Evolutionary conservation across 2,329 filamentous ascomycete genomes (phyloP), one percentile per base, ranked within the genome.

Genomic region (Verticillium albo-atrum): DNA sequence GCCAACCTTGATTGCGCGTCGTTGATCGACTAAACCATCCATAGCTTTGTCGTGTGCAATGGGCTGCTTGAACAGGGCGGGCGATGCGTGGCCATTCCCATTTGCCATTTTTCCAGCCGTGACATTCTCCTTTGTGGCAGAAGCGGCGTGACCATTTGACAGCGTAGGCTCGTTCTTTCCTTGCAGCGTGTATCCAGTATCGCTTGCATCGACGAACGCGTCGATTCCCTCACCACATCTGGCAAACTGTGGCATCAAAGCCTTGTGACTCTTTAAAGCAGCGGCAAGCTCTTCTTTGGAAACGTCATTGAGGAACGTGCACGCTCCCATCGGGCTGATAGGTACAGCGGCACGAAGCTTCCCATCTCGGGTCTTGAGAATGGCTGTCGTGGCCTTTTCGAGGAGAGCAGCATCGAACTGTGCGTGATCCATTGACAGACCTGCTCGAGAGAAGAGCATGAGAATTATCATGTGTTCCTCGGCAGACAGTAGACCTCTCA

Each of bases 351-450:
- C 85, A 42, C 88, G 82, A 10, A 91, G 78, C 67, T 83, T 78
- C 34, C 88, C 88, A 63, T 91, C 88, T 14, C 89, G 80, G 0
- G 88, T 91, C 76, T 87, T 89, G 55, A 91, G 75, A 62, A 91
- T 91, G 14, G 88, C 88, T 15, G 82, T 76, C 1, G 88, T 91
- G 2, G 80, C 88, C 66, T 84, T 84, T 56, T 86, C 83, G 10
- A 91, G 80, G 27, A 90, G 79, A 0, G 82, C 78, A 58, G 87
- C 85, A 65, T 89, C 81, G 67, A 90, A 91, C 37, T 87, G 77
- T 6, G 82, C 78, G 67, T 91, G 88, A 61, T 91, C 88, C 79
- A 91, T 90, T 23, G 87, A 87, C 1, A 91, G 79, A 23, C 89
- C 88, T 6, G 86, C 87, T 52, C 87, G 80, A 0, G 87, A 90